Evolutionary conservation across 306 rosid species (phyloP).

Genomic region (Rosa rugosa): DNA sequence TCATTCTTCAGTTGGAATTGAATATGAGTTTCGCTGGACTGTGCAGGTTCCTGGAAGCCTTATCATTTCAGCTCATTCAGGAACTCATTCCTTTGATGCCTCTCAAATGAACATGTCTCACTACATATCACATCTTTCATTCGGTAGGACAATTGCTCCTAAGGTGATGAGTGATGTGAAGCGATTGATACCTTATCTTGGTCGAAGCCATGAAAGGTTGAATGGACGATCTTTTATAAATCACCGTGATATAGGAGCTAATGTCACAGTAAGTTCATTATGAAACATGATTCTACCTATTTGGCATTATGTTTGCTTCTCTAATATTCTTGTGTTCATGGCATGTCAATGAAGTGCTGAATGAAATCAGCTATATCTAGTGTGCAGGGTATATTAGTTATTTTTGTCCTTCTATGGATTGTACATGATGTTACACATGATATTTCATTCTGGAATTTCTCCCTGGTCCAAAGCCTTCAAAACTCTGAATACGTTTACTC

Average conservation of each 20-base stretch:
- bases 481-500: neutral
- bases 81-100: slow-evolving; percentile 88
- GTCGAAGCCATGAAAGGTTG: slow-evolving; percentile 83
- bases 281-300: slow-evolving; percentile 9
- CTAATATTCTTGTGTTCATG: slow-evolving; percentile 9
- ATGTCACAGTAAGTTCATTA: slow-evolving; percentile 83
- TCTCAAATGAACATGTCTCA: slow-evolving; percentile 98
- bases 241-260: slow-evolving; percentile 58
- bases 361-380: neutral
- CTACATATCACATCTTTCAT: slow-evolving; percentile 68
- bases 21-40: slow-evolving; percentile 16
- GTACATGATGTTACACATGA: neutral
- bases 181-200: slow-evolving; percentile 75
- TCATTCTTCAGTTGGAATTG: neutral
- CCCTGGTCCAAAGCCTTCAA: neutral
- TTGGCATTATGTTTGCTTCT: slow-evolving; percentile 10
- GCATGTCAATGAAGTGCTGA: neutral
- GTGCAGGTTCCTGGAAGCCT: slow-evolving; percentile 94
- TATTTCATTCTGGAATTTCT: neutral
- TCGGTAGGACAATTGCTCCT: slow-evolving; percentile 66
- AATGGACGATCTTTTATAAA: slow-evolving; percentile 79
- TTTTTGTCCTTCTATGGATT: neutral
- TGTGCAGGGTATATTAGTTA: neutral
- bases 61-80: slow-evolving; percentile 79
- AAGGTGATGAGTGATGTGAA: slow-evolving; percentile 67